Conservation (phyloP, 768 basidiomycete species). For the Mrakia blollopis region DNA sequence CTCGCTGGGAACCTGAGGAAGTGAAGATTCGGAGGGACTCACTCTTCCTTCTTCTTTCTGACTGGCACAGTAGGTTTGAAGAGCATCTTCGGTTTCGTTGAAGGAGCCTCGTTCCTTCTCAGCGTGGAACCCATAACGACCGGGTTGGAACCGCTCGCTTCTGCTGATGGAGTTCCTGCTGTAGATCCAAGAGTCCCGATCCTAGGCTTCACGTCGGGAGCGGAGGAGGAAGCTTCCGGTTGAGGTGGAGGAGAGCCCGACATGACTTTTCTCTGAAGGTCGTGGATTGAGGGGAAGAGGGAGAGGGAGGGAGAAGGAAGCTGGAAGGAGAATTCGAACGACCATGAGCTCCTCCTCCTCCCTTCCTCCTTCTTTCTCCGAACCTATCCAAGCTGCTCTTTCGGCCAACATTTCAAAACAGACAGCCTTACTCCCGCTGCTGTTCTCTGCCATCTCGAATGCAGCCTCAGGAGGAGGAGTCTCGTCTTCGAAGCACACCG, state of each 20-base stretch:
- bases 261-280: neutral
- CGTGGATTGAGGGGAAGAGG: neutral
- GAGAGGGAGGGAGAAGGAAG: neutral
- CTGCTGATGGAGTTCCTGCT: neutral
- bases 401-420: conserved; percentile 16
- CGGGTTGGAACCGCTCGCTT: neutral
- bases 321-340: neutral
- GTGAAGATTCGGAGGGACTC: neutral
- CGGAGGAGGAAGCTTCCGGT: neutral
- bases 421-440: conserved; percentile 8
- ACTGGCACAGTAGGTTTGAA: conserved; percentile 30
- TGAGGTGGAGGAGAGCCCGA: neutral
- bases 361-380: neutral
- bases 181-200: neutral
- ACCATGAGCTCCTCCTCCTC: conserved; percentile 4
- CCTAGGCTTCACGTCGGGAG: conserved; percentile 1
- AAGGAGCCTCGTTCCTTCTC: neutral
- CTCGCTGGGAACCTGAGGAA: neutral
- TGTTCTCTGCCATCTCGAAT: conserved; percentile 9
- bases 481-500: neutral
- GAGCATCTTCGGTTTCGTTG: conserved; percentile 27
- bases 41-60: conserved; percentile 29
- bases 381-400: conserved; percentile 11
- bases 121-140: conserved; percentile 27
- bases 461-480: neutral